phyloP scores from a whole-genome alignment of 768 basidiomycete species.

The Lentinula sp. region DNA sequence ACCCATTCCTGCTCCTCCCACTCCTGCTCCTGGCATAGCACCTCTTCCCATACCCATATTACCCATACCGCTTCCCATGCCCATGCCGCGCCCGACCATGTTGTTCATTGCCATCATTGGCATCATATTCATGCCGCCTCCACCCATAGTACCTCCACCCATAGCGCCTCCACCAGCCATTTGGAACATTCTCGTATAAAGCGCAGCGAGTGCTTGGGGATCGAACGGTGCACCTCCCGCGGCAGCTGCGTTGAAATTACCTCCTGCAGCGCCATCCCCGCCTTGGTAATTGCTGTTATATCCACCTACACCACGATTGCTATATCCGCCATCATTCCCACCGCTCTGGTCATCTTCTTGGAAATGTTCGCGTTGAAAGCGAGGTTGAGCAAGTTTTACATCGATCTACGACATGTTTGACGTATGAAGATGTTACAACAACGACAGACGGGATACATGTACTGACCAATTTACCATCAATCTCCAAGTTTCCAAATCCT shows the following conservation, averaged over 20 bases:
- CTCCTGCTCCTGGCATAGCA: background rate
- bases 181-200: slow-evolving; percentile 95
- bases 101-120: slow-evolving; percentile 55
- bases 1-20: background rate
- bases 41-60: slow-evolving; percentile 1
- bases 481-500: slow-evolving; percentile 81
- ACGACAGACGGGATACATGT: slow-evolving; percentile 30
- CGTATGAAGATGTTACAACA: slow-evolving; percentile 16
- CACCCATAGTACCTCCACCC: slow-evolving; percentile 31
- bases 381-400: slow-evolving; percentile 92
- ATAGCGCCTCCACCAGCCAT: slow-evolving; percentile 53
- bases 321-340: slow-evolving; percentile 12
- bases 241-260: slow-evolving; percentile 18
- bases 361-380: slow-evolving; percentile 69
- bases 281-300: slow-evolving; percentile 31
- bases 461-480: slow-evolving; percentile 90
- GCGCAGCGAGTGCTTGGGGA: slow-evolving; percentile 84
- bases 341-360: slow-evolving; percentile 52
- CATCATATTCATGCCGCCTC: slow-evolving; percentile 40
- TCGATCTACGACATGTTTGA: slow-evolving; percentile 61
- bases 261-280: slow-evolving; percentile 16
- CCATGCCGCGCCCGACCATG: slow-evolving; percentile 31
- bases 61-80: slow-evolving; percentile 23
- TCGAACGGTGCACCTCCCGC: slow-evolving; percentile 61
- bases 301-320: slow-evolving; percentile 19